A percentile compares a stretch with the other conserved stretches of the same genome.
Conservation (phyloP, 164 flowering plant genomes). For the Nymphaea thermarum region DNA sequence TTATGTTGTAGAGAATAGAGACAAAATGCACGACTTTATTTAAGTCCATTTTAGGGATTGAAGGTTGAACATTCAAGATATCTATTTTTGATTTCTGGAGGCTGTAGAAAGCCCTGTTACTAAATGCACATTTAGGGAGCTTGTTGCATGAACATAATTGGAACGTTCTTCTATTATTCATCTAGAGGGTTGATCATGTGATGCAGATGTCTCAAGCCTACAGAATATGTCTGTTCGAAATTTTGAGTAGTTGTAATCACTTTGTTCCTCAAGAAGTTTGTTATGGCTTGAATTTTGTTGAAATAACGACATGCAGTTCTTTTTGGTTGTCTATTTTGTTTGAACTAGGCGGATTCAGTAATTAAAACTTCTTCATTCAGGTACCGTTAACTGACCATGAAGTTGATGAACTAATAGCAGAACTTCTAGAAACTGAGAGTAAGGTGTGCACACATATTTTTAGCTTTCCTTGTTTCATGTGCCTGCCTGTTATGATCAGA, state of each 20-base stretch:
- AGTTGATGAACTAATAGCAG: slow-evolving; percentile 70
- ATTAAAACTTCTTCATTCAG: slow-evolving; percentile 19
- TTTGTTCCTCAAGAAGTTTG: neutral
- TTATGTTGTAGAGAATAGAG: too few species aligned
- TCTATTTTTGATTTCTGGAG: too few species aligned
- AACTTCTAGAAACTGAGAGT: slow-evolving; percentile 83
- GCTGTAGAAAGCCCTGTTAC: too few species aligned
- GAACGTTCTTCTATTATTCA: too few species aligned
- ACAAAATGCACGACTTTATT: too few species aligned
- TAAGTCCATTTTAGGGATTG: too few species aligned
- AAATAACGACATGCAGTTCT: neutral
- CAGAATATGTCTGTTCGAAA: neutral
- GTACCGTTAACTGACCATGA: slow-evolving; percentile 74
- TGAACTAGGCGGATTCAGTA: neutral
- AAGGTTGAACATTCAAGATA: too few species aligned
- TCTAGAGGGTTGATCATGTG: neutral
- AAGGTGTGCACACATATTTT: slow-evolving; percentile 39
- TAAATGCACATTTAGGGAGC: too few species aligned
- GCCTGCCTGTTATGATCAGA: slow-evolving; percentile 1
- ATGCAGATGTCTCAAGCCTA: neutral
- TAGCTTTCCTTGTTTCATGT: slow-evolving; percentile 3
- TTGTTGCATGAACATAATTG: too few species aligned
- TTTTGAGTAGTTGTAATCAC: neutral
- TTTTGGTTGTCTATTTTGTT: neutral
- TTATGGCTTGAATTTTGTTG: neutral